A percentile compares a stretch with the other conserved stretches of the same genome.
phyloP scores from a whole-genome alignment of 768 basidiomycete species.

The Amanita polypyramis region DNA sequence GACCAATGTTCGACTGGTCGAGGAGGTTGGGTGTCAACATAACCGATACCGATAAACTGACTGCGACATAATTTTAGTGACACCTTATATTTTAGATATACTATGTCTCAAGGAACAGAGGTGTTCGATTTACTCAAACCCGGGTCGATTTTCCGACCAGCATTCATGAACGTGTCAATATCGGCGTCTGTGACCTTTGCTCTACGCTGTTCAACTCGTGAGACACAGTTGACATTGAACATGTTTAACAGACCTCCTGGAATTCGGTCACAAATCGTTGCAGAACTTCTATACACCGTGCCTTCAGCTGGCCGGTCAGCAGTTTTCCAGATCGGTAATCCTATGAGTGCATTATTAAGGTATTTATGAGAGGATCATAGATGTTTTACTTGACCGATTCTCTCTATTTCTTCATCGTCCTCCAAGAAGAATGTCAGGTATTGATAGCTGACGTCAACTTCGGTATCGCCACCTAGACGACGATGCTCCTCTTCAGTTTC shows the following conservation, averaged over 20 bases:
- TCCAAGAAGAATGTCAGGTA: slow-evolving; percentile 94
- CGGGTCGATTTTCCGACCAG: slow-evolving; percentile 63
- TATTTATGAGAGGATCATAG: neutral
- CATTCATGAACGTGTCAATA: slow-evolving; percentile 72
- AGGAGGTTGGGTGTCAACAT: slow-evolving; percentile 23
- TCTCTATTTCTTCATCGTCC: slow-evolving; percentile 80
- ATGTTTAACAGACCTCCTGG: slow-evolving; percentile 46
- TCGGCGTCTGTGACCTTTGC: slow-evolving; percentile 72
- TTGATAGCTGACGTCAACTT: slow-evolving; percentile 94
- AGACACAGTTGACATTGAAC: neutral
- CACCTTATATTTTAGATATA: neutral
- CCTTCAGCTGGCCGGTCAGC: slow-evolving; percentile 88
- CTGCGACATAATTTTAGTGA: slow-evolving; percentile 6
- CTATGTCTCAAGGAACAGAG: neutral
- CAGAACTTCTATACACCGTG: slow-evolving; percentile 70
- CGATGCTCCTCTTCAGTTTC: slow-evolving; percentile 96
- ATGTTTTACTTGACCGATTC: slow-evolving; percentile 57
- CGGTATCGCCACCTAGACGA: slow-evolving; percentile 78
- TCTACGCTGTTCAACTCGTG: slow-evolving; percentile 44
- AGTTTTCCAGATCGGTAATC: slow-evolving; percentile 86
- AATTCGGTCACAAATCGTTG: slow-evolving; percentile 80
- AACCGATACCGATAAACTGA: slow-evolving; percentile 9
- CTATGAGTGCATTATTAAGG: slow-evolving; percentile 27
- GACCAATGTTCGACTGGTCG: slow-evolving; percentile 40
- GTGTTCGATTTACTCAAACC: slow-evolving; percentile 22